Evolutionary conservation across 345 rosid species (phyloP).

Genomic region (Acer saccharum): DNA sequence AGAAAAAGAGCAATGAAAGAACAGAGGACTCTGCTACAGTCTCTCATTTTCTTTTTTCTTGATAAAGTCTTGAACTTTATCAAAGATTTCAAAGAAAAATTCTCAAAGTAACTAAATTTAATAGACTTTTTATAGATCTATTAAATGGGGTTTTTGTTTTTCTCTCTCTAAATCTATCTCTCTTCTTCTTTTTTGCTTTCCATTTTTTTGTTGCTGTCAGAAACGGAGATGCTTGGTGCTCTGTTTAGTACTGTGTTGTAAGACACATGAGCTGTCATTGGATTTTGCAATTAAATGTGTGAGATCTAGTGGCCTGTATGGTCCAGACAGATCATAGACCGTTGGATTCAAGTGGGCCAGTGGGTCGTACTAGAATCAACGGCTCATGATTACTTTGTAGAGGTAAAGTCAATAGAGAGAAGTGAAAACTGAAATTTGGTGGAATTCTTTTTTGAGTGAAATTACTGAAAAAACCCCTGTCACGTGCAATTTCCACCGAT

Average conservation of each 20-base stretch:
- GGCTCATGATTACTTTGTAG: not conserved
- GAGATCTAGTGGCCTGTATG: constrained; percentile 12
- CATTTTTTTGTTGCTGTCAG: not conserved
- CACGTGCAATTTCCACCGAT: constrained; percentile 12
- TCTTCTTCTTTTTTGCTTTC: not conserved
- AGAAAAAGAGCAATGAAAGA: constrained; percentile 40
- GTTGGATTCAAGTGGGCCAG: not conserved
- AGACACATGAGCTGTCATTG: constrained; percentile 28
- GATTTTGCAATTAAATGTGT: constrained; percentile 13
- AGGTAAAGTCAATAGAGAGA: not conserved
- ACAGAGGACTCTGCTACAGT: constrained; percentile 26
- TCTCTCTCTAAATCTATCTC: not conserved
- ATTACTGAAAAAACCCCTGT: not conserved
- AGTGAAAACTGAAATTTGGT: not conserved
- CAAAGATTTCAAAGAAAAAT: not conserved
- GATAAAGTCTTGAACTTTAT: constrained; percentile 1
- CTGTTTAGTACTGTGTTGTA: not conserved
- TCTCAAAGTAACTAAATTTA: too few species aligned
- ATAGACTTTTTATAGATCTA: not conserved
- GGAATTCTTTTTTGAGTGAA: not conserved
- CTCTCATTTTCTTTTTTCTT: constrained; percentile 35
- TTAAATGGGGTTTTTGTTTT: not conserved
- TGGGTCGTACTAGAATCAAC: constrained; percentile 4
- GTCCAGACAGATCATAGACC: constrained; percentile 18
- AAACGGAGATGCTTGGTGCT: not conserved